Percentiles rank a stretch among this genome's conserved stretches.
Evolutionary conservation across 345 rosid species (phyloP).

Genomic region (Citrus australasica): DNA sequence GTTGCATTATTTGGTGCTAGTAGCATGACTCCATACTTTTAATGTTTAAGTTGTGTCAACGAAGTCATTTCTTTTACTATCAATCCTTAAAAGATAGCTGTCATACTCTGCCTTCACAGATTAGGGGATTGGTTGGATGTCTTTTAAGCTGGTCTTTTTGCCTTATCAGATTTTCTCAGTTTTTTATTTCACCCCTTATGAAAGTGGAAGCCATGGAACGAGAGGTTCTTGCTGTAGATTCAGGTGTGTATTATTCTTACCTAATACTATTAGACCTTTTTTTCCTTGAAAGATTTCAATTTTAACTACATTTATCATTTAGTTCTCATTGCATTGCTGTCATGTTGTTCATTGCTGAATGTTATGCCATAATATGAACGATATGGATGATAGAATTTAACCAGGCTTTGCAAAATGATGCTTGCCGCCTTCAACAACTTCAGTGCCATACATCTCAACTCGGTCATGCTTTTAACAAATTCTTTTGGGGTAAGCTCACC

Average conservation of each 20-base stretch:
- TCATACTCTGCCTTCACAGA: background rate
- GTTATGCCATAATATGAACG: slow-evolving; percentile 10
- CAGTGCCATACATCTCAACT: slow-evolving; percentile 78
- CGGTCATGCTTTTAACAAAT: slow-evolving; percentile 75
- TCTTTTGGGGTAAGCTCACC: slow-evolving; percentile 81
- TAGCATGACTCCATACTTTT: background rate
- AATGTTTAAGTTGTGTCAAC: background rate
- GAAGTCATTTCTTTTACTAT: background rate
- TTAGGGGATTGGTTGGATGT: slow-evolving; percentile 13
- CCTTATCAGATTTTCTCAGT: slow-evolving; percentile 85
- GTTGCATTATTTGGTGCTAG: background rate
- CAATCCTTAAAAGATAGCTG: background rate
- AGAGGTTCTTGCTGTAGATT: slow-evolving; percentile 95
- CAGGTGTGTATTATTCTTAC: slow-evolving; percentile 49
- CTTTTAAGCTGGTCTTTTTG: slow-evolving; percentile 16
- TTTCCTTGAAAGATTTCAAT: background rate
- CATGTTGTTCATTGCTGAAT: slow-evolving; percentile 17
- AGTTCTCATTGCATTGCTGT: slow-evolving; percentile 8
- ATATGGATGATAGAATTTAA: slow-evolving; percentile 68
- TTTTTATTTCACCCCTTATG: slow-evolving; percentile 95
- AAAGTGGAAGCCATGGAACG: slow-evolving; percentile 95
- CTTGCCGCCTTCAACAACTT: slow-evolving; percentile 88
- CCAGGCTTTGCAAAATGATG: slow-evolving; percentile 92
- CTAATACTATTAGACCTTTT: slow-evolving; percentile 1
- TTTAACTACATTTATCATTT: background rate